A percentile compares a stretch with the other conserved stretches of the same genome.
phyloP scores from a whole-genome alignment of 805 yeast species.

The Metschnikowia reukaufii region DNA sequence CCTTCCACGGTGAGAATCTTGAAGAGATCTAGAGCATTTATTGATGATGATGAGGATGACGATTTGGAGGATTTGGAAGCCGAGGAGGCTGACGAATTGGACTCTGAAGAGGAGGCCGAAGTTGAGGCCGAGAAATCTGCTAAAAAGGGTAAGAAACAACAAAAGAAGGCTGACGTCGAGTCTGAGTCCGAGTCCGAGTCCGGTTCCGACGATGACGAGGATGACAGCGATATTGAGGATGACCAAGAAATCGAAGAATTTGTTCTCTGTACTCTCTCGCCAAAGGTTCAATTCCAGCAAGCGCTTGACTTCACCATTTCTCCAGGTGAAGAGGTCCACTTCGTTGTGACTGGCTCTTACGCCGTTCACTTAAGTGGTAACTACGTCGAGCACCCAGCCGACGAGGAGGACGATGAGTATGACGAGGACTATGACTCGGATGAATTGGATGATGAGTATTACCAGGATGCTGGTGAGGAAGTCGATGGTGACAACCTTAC shows the following conservation, averaged over 20 bases:
- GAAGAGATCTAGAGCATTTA: conserved; percentile 56
- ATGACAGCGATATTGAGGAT: conserved; percentile 57
- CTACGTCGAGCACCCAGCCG: conserved; percentile 94
- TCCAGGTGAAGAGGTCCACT: conserved; percentile 91
- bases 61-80: conserved; percentile 4
- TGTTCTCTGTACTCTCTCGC: conserved; percentile 87
- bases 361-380: conserved; percentile 92
- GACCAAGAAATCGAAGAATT: conserved; percentile 81
- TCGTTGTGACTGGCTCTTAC: conserved; percentile 95
- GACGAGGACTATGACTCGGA: conserved; percentile 46
- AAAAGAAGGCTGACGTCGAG: conserved; percentile 24
- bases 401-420: conserved; percentile 34
- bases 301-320: conserved; percentile 83
- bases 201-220: conserved; percentile 52
- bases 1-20: conserved; percentile 91
- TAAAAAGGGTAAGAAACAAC: conserved; percentile 21
- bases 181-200: conserved; percentile 54
- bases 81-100: conserved; percentile 12
- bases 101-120: conserved; percentile 45
- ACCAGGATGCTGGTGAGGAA: conserved; percentile 44
- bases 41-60: conserved; percentile 44
- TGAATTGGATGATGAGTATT: conserved; percentile 39
- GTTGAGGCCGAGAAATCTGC: conserved; percentile 38
- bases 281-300: conserved; percentile 84
- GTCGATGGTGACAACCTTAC: conserved; percentile 63